Base-by-base conservation (phyloP, 768 basidiomycete species). In the Steccherinum ochraceum region DNA sequence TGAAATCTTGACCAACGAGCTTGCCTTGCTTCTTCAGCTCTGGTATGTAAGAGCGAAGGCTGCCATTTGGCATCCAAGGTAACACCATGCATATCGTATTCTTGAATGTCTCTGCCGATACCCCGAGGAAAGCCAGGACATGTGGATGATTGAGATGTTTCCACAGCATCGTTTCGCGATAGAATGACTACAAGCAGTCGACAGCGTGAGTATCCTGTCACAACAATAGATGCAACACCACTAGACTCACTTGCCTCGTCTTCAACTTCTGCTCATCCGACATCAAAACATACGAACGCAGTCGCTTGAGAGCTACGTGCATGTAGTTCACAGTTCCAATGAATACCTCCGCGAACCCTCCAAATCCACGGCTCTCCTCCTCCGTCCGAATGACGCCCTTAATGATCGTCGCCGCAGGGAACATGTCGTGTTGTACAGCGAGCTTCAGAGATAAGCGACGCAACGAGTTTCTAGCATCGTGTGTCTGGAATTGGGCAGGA, bases 121-220 rank as follows among this genome's bases (percentile, higher is more conserved):
- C 40, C n/a, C 51, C 51, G 4, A 52, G 21, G n/a, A 52, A 48
- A 4, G 45, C 45, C 3, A 52, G 39, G 3, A 52, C 46, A 25
- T 52, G 16, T 16, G 20, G 4, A 40, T 52, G 51, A 16, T 46
- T 24, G 19, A 52, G 18, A 23, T 52, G 25, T 12, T 43, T 23
- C 51, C 51, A 52, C 4, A 52, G 18, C 10, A 52, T 20, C 4
- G 45, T 27, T 47, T 52, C 51, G 25, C 26, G 51, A 30, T 23
- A 47, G 5, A 52, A 24, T 13, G 25, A 24, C 51, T 52, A 20
- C 5, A 5, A 11, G 18, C 18, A 43, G 7, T 35, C n/a, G 16
- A 16, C 30, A 7, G 7, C 30, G 16, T 35, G 30, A 35, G 30
- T 35, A 35, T 35, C 30, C 30, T 35, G 30, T 7, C 30, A 7